Base-by-base conservation (phyloP, 2,329 filamentous ascomycete genomes). In the Fusarium domesticum region DNA sequence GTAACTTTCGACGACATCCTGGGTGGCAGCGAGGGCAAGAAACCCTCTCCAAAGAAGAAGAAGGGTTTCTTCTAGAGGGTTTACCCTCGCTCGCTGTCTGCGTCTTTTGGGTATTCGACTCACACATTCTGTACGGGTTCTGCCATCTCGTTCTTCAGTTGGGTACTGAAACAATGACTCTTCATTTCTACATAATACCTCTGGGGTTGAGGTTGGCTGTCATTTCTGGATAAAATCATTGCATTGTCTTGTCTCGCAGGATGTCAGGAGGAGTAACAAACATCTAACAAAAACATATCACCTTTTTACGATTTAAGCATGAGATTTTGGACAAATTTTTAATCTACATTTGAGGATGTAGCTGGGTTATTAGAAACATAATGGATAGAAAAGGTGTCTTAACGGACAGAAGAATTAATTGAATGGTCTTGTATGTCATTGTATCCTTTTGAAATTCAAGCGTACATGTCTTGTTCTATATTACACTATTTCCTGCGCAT, bases 1-100 rank as follows among this genome's bases (percentile, higher is more conserved):
- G 64, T 67, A 19, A 76, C 73, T 0, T 76, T 76, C 56, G 73
- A 76, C 49, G 73, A 76, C 37, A 76, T 76, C 28, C 59, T 76
- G 18, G 66, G 67, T 28, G 23, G 23, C 23, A 12, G 14, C 10
- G 52, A 65, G 33, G 54, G 56, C 7, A 64, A 64, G 50, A 65
- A 65, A 48, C 42, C 58, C 25, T 45, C 57, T 28, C 8, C 23
- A 28, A 70, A 70, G 64, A 71, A 70, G 58, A 71, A 69, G 63
- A 62, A 63, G 37, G 62, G 69, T 37, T 72, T 70, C 51, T 28
- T 28, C 14, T 28, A 28, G 7, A 28, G 23, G 20, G 20, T 23
- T 23, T 23, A 23, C 20, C n/a, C n/a, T n/a, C n/a, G n/a, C n/a
- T n/a, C n/a, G n/a, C n/a, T n/a, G n/a, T n/a, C n/a, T n/a, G n/a